A percentile compares a stretch with the other conserved stretches of the same genome.
Evolutionary conservation across 2,329 filamentous ascomycete genomes (phyloP).

Genomic region (Trichoderma guizhouense): DNA sequence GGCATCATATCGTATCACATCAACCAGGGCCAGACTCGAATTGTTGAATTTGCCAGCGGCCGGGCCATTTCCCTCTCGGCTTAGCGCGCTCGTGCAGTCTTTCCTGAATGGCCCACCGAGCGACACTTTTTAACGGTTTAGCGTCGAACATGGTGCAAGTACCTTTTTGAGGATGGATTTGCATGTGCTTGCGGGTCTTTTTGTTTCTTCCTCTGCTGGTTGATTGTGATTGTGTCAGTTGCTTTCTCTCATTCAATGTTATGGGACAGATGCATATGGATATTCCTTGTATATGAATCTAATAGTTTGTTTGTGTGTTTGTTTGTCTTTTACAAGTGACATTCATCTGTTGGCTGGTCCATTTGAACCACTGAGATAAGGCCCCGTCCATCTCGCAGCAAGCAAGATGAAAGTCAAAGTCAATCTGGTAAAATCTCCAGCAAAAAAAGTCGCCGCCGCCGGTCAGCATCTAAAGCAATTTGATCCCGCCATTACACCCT

Average conservation of each 20-base stretch:
- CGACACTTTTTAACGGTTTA: neutral
- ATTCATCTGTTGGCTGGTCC: too few species aligned
- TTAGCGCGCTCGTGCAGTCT: conserved; percentile 7
- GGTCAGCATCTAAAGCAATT: too few species aligned
- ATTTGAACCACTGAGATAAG: too few species aligned
- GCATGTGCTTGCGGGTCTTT: conserved; percentile 13
- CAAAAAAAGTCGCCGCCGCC: neutral
- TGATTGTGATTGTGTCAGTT: neutral
- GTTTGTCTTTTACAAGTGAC: too few species aligned
- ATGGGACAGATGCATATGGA: neutral
- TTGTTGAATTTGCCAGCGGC: neutral
- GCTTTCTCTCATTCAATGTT: neutral
- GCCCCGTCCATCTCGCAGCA: neutral
- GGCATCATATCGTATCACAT: neutral
- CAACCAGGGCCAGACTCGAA: neutral
- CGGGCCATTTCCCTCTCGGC: neutral
- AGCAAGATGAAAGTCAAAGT: neutral
- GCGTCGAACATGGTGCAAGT: neutral
- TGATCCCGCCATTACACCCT: neutral
- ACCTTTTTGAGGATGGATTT: neutral
- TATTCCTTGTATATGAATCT: neutral
- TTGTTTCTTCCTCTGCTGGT: neutral
- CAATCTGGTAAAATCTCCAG: neutral
- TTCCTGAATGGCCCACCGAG: conserved; percentile 17
- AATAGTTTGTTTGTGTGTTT: too few species aligned